Evolutionary conservation across 495 filamentous ascomycete species (phyloP).

Genomic region (Talaromyces nanjingensis): DNA sequence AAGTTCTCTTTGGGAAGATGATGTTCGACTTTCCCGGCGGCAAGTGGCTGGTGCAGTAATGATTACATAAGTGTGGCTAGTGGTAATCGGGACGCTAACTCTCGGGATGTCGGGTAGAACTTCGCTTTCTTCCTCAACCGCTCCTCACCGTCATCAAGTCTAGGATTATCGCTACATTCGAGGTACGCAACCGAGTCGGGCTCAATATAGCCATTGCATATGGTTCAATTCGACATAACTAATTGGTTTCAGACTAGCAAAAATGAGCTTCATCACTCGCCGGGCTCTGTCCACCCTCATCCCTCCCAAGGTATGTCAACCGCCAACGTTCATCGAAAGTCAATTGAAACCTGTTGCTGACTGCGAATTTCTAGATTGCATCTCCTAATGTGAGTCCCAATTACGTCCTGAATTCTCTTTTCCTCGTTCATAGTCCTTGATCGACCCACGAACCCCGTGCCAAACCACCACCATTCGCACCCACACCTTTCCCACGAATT

Average conservation of each 20-base stretch:
- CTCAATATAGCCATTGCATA: neutral
- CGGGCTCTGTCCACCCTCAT: constrained; percentile 95
- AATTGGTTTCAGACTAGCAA: constrained; percentile 31
- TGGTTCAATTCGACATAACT: neutral
- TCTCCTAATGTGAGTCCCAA: constrained; percentile 77
- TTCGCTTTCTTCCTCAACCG: constrained; percentile 10
- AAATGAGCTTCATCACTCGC: constrained; percentile 85
- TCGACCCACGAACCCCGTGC: neutral
- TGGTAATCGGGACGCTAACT: constrained; percentile 4
- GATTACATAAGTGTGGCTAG: constrained; percentile 11
- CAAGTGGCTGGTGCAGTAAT: constrained; percentile 4
- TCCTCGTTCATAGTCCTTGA: neutral
- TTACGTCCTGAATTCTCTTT: neutral
- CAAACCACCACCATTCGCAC: neutral
- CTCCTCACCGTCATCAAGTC: constrained; percentile 4
- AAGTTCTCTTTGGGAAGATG: constrained; percentile 3
- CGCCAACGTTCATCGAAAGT: neutral
- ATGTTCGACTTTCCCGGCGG: constrained; percentile 4
- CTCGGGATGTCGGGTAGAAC: constrained; percentile 9
- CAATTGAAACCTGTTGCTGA: constrained; percentile 18
- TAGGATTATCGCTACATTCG: neutral
- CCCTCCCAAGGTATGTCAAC: constrained; percentile 78
- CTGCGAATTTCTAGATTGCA: constrained; percentile 53
- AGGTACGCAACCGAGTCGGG: neutral
- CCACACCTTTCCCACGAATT: neutral